Base-by-base conservation (phyloP, 192 early-diverging fungal genomes). In the Coemansia sp. region DNA sequence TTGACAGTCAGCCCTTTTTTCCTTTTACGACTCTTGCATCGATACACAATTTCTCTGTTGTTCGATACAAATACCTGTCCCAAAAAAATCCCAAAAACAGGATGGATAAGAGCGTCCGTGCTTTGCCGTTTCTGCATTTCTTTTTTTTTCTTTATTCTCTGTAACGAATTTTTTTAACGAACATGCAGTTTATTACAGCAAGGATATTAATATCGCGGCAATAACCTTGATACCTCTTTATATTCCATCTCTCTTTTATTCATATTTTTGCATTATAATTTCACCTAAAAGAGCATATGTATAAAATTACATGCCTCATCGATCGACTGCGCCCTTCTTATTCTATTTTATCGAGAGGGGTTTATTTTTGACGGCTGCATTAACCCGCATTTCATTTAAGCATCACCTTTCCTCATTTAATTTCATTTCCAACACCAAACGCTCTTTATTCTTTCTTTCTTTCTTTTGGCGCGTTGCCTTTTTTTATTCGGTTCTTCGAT, bases 291-390 rank as follows among this genome's bases (percentile, higher is more conserved):
- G 42, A 45, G 42, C 42, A 45, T 16, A 45, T 45, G 42, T 45
- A 45, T 45, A 45, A 16, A 12, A 45, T 12, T 12, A 45, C 7
- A 45, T 45, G 42, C 42, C 42, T 45, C 14, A 45, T 16, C 42
- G 10, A 8, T 45, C 17, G 12, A 12, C 36, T 45, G 12, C 14
- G 17, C 42, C 42, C 17, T 4, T 45, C 42, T 45, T 45, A 45
- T 45, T 45, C 7, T 45, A 45, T 45, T 45, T 3, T 45, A 45
- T 45, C 42, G 42, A 45, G 42, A 45, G 17, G 42, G 42, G 42
- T 16, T 48, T 48, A 48, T 48, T 48, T 48, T 25, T 54, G 29
- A 54, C 51, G 51, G 25, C 51, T 54, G 20, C 51, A 54, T 54
- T 54, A 54, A 54, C 29, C 29, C 51, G 45, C 12, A 5, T 22